Base-by-base conservation (phyloP, 306 rosid genomes). In the Luffa aegyptiaca region DNA sequence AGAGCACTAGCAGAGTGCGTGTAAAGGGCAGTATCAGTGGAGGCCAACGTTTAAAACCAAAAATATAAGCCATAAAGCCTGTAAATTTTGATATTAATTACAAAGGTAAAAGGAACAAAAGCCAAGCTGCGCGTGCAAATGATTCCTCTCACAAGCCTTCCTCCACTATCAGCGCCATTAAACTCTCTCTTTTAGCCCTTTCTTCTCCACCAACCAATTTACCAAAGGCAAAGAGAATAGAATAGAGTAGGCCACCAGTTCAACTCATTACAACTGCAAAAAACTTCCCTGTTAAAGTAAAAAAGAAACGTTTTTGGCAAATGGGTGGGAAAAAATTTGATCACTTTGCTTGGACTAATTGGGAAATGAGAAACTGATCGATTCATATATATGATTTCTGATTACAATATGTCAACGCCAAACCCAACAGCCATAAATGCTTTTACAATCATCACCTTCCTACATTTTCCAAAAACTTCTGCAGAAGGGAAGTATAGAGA, bases 401-500 rank as follows among this genome's bases (percentile, higher is more conserved):
- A 69, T n/a, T 69, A 69, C 51, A 69, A 39, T 42, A 69, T 69
- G 33, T 46, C 55, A 69, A 69, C 20, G 10, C 76, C 56, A 74
- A 49, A 74, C 2, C 45, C 46, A 18, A 49, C 17, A 75, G 18
- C 73, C 84, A 14, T 14, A 46, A 68, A 68, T 39, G 62, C 46
- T 71, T 71, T 33, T 61, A 84, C 14, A 69, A 85, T 78, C 89
- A 82, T 85, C 97, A 82, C 97, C 90, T 89, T 88, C 91, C 49
- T 84, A 83, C 87, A 77, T 62, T 49, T 45, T 83, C 33, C 62
- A n/a, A 75, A 90, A 83, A 49, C 26, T 1, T 44, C 79, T 82
- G 88, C 18, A 69, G 89, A 90, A 90, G 92, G 90, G 90, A 93
- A 88, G 91, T 89, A n/a, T 85, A 63, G 74, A 79, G 18, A 55